Percentiles rank a stretch among this genome's conserved stretches.
These are phyloP conservation scores for Lipomyces orientalis DNA, from an alignment of 805 yeast genomes.

Conservation along the genomic window DNA sequence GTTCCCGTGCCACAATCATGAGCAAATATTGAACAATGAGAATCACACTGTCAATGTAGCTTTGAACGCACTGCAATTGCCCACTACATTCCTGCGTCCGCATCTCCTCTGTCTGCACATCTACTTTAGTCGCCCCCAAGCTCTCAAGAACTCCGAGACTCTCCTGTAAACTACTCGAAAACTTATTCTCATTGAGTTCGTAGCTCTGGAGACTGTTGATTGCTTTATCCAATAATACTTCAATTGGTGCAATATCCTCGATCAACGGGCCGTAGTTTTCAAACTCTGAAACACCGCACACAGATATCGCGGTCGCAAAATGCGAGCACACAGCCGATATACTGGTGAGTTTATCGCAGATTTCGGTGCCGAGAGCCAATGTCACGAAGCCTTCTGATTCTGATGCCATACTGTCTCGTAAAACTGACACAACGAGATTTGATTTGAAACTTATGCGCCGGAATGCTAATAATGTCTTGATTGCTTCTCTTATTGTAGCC, in stretches of 20 bases:
- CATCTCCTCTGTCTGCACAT: not conserved
- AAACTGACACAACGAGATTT: constrained; percentile 6
- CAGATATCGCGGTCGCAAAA: constrained; percentile 17
- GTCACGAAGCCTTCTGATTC: constrained; percentile 2
- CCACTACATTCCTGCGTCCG: not conserved
- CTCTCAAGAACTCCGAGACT: not conserved
- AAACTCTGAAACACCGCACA: constrained; percentile 24
- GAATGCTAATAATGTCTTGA: constrained; percentile 19
- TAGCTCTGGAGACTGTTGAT: constrained; percentile 7
- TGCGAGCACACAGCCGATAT: constrained; percentile 3
- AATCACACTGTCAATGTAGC: constrained; percentile 13
- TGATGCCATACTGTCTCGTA: not conserved
- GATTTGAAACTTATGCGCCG: constrained; percentile 27
- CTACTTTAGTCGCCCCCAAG: not conserved
- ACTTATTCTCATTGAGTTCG: not conserved
- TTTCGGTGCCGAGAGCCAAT: constrained; percentile 20
- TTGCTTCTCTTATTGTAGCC: constrained; percentile 23
- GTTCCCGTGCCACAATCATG: not conserved
- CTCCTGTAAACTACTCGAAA: not conserved
- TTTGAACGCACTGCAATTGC: constrained; percentile 9
- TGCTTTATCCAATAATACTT: constrained; percentile 12
- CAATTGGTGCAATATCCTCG: constrained; percentile 14
- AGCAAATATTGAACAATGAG: not conserved
- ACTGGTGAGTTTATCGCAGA: constrained; percentile 19
- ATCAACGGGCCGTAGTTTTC: constrained; percentile 25